These are phyloP conservation scores for Asterophora parasitica DNA, from an alignment of 768 basidiomycete species.

Conservation along the genomic window DNA sequence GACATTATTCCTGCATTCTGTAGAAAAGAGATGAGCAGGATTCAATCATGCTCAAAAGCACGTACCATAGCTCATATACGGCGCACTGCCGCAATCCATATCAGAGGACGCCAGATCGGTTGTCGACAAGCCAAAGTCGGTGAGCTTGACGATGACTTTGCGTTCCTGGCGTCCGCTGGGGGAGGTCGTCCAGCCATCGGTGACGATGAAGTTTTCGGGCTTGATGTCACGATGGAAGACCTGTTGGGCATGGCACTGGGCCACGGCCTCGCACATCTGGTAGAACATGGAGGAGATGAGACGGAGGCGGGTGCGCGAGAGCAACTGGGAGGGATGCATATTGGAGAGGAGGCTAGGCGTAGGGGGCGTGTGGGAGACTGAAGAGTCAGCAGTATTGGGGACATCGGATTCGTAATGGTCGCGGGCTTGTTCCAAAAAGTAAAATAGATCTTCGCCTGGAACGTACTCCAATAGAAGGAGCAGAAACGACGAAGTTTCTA, in stretches of 20 bases:
- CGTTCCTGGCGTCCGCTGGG: conserved; percentile 61
- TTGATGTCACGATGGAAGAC: conserved; percentile 99
- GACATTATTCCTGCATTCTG: conserved; percentile 97
- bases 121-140: conserved; percentile 95
- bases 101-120: conserved; percentile 85
- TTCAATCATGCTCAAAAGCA: conserved; percentile 11
- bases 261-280: conserved; percentile 98
- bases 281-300: conserved; percentile 96
- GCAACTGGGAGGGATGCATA: conserved; percentile 71
- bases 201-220: conserved; percentile 97
- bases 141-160: conserved; percentile 92
- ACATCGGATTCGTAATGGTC: conserved; percentile 69
- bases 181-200: conserved; percentile 64
- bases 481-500: conserved; percentile 88
- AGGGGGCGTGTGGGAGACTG: conserved; percentile 72
- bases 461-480: conserved; percentile 94
- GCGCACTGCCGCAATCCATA: conserved; percentile 97
- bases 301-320: conserved; percentile 82
- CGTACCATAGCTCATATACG: conserved; percentile 97
- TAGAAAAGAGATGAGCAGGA: conserved; percentile 8
- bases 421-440: conserved; percentile 94
- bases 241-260: conserved; percentile 84
- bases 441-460: conserved; percentile 95
- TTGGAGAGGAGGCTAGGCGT: conserved; percentile 90
- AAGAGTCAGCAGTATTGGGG: conserved; percentile 33